These are phyloP conservation scores for Neurospora sp. DNA, from an alignment of 495 filamentous ascomycete species.

Conservation along the genomic window DNA sequence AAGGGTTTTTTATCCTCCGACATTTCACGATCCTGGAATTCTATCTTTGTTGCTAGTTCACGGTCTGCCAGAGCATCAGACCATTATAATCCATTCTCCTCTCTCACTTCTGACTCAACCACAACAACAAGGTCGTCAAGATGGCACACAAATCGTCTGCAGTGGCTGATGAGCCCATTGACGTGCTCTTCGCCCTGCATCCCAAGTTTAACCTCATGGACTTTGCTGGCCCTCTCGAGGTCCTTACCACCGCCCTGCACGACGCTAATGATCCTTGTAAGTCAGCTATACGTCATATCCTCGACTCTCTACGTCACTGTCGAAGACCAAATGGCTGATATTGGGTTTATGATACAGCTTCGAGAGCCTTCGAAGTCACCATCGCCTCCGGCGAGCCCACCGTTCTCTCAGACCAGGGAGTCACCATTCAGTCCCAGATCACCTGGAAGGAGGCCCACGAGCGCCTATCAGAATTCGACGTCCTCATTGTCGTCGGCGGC, in stretches of 20 bases:
- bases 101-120: neutral
- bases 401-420: constrained; percentile 60
- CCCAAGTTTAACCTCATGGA: constrained; percentile 47
- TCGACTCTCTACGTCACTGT: neutral
- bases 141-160: constrained; percentile 40
- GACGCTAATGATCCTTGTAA: constrained; percentile 52
- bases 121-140: constrained; percentile 18
- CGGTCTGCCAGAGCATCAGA: neutral
- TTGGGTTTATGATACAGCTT: constrained; percentile 20
- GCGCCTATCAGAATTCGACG: constrained; percentile 56
- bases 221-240: constrained; percentile 57
- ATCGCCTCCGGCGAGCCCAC: constrained; percentile 47
- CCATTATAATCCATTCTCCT: neutral
- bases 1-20: neutral
- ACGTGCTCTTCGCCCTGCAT: constrained; percentile 41
- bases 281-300: constrained; percentile 12
- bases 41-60: neutral
- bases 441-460: constrained; percentile 55
- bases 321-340: neutral
- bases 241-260: constrained; percentile 48
- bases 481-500: constrained; percentile 61
- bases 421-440: constrained; percentile 63
- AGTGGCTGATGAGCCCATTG: constrained; percentile 39
- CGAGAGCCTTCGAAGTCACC: constrained; percentile 56
- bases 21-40: neutral